phyloP scores from a whole-genome alignment of 2,329 filamentous ascomycete species.

The Ophiobolus disseminans region DNA sequence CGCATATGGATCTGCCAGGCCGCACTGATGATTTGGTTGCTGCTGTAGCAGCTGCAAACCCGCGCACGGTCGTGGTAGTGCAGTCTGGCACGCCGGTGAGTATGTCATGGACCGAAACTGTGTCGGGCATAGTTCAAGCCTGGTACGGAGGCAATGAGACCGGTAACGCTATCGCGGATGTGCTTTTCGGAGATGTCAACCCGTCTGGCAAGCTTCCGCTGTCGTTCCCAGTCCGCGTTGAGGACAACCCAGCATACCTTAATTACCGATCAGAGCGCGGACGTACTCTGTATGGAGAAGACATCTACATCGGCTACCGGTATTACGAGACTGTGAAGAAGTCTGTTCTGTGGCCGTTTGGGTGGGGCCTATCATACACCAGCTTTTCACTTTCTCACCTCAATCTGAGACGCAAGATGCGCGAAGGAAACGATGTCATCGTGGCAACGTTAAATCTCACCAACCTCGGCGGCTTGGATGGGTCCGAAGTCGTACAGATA shows the following conservation, averaged over 20 bases:
- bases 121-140: slow-evolving; percentile 78
- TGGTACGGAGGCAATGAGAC: slow-evolving; percentile 85
- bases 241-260: slow-evolving; percentile 76
- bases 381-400: slow-evolving; percentile 63
- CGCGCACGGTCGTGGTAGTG: slow-evolving; percentile 77
- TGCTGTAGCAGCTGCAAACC: slow-evolving; percentile 66
- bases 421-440: slow-evolving; percentile 56
- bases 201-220: slow-evolving; percentile 76
- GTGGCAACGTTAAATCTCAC: slow-evolving; percentile 50
- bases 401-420: slow-evolving; percentile 64
- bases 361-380: slow-evolving; percentile 81
- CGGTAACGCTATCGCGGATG: slow-evolving; percentile 76
- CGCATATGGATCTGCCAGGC: slow-evolving; percentile 63
- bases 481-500: slow-evolving; percentile 62
- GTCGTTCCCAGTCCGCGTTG: slow-evolving; percentile 64
- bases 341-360: slow-evolving; percentile 78
- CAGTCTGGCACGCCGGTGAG: slow-evolving; percentile 82
- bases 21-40: slow-evolving; percentile 66
- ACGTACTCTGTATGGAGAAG: slow-evolving; percentile 75
- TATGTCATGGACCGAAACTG: slow-evolving; percentile 74
- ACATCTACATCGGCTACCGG: slow-evolving; percentile 84
- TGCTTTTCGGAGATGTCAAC: slow-evolving; percentile 77
- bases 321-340: slow-evolving; percentile 75
- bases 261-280: slow-evolving; percentile 73
- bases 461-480: slow-evolving; percentile 63